Base-by-base conservation (phyloP, 371 early-diverging fungal genomes). In the Syncephalastrum sp. region DNA sequence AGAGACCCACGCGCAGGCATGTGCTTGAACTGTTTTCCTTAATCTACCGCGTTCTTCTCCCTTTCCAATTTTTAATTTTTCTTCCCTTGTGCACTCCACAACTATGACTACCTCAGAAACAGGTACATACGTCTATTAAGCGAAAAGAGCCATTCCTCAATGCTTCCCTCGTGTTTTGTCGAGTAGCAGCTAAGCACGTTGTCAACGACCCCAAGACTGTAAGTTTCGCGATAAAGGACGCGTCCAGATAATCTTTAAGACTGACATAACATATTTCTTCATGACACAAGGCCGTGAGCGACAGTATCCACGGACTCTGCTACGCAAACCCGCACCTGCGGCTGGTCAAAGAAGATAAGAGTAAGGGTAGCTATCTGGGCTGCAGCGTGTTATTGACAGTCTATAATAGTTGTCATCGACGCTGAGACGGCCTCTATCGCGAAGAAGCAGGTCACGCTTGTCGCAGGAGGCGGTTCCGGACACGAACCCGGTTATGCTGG, bases 401-500 rank as follows among this genome's bases (percentile, higher is more conserved):
- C 45, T 46, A 38, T 54, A 38, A 52, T 56, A 72, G 85, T 89
- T 47, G 70, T 87, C 16, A 86, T 74, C 53, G 54, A 69, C 56
- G 74, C 77, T 24, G 81, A 82, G 5, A 50, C 48, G 15, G 38
- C 38, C 2, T 10, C 10, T 33, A 61, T 82, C 49, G 84, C 83
- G 52, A 52, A 64, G 24, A 59, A 73, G 21, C 89, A 88, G 61
- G 93, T 91, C 44, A 86, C 92, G 4, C 63, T 92, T 14, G 72
- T 93, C 48, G 85, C 88, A 56, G 93, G 93, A 27, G 93, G 93
- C 38, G 91, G 92, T 38, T 70, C 85, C 45, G 93, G 94, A 19
- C 94, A 93, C 70, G 94, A 93, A 67, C 93, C 93, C 5, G 79
- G 91, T 2, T 90, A 88, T 57, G 82, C 85, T 14, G 92, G 90